A percentile compares a stretch with the other conserved stretches of the same genome.
These are phyloP conservation scores for Phytophthora sansomeana DNA, from an alignment of 352 stramenopile species.

Conservation along the genomic window DNA sequence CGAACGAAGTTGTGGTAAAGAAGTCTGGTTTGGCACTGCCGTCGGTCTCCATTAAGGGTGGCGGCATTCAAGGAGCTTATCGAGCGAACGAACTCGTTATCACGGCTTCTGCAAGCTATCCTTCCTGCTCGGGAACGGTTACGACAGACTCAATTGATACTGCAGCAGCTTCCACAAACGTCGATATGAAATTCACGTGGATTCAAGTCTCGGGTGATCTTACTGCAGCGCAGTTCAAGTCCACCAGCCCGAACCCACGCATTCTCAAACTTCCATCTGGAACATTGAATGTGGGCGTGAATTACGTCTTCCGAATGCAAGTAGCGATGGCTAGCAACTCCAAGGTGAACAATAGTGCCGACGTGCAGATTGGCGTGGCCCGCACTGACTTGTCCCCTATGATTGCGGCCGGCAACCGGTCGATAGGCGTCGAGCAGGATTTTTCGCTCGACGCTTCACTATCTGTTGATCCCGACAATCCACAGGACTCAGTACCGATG, in stretches of 20 bases:
- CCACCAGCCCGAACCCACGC: constrained; percentile 60
- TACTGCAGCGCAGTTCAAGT: constrained; percentile 48
- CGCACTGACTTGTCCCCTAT: constrained; percentile 47
- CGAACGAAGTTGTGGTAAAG: constrained; percentile 48
- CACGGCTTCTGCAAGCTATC: constrained; percentile 49
- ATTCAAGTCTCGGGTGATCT: constrained; percentile 57
- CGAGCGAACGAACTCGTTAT: constrained; percentile 58
- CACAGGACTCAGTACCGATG: constrained; percentile 45
- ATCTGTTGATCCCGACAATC: constrained; percentile 61
- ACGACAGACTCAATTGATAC: constrained; percentile 22
- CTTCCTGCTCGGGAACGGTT: constrained; percentile 42
- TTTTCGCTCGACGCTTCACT: constrained; percentile 57
- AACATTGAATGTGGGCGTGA: constrained; percentile 60
- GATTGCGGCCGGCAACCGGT: constrained; percentile 58
- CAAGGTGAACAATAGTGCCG: constrained; percentile 58
- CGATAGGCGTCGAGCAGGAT: constrained; percentile 59
- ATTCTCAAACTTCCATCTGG: constrained; percentile 57
- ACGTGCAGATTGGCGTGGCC: constrained; percentile 52
- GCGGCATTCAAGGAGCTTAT: constrained; percentile 42
- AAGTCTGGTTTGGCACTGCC: constrained; percentile 62
- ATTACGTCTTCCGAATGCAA: constrained; percentile 67
- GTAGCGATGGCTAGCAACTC: constrained; percentile 57
- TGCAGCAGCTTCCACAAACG: constrained; percentile 16
- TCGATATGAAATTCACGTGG: constrained; percentile 69
- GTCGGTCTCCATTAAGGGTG: constrained; percentile 62